Conservation (phyloP, 768 basidiomycete species). For the Auricularia sp. region DNA sequence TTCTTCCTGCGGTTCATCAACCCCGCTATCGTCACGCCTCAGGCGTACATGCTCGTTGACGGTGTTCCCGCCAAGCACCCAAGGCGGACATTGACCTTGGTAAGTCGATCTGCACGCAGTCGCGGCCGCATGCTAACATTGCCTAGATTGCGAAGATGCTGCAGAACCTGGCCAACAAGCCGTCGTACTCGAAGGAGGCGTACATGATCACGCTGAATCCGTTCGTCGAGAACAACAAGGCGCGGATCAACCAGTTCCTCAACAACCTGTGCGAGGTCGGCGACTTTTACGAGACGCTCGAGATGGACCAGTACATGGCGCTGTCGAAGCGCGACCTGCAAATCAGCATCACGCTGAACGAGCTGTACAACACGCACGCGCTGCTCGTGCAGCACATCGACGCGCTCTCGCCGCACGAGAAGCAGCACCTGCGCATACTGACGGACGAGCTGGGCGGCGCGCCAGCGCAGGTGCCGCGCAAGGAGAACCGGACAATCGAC, state of each 20-base stretch:
- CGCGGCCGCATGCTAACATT: conserved; percentile 24
- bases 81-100: conserved; percentile 86
- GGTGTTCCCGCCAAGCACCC: conserved; percentile 97
- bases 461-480: conserved; percentile 91
- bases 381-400: conserved; percentile 92
- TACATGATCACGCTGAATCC: conserved; percentile 99
- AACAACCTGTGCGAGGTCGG: conserved; percentile 97
- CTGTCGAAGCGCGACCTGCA: conserved; percentile 96
- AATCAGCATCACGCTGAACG: conserved; percentile 98
- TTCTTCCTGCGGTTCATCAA: conserved; percentile 99
- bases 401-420: conserved; percentile 90
- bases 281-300: conserved; percentile 97
- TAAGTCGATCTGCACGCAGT: conserved; percentile 17
- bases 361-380: conserved; percentile 97
- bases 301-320: conserved; percentile 99
- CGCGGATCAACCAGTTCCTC: conserved; percentile 93
- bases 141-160: conserved; percentile 96
- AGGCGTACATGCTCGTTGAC: conserved; percentile 99
- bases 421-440: conserved; percentile 91
- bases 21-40: conserved; percentile 96
- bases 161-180: conserved; percentile 98
- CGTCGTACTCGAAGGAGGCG: conserved; percentile 91
- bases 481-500: conserved; percentile 93
- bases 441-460: conserved; percentile 93
- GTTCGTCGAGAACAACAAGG: conserved; percentile 97